A percentile compares a stretch with the other conserved stretches of the same genome.
phyloP scores from a whole-genome alignment of 129 eudicot genomes.

The Silybum marianum region DNA sequence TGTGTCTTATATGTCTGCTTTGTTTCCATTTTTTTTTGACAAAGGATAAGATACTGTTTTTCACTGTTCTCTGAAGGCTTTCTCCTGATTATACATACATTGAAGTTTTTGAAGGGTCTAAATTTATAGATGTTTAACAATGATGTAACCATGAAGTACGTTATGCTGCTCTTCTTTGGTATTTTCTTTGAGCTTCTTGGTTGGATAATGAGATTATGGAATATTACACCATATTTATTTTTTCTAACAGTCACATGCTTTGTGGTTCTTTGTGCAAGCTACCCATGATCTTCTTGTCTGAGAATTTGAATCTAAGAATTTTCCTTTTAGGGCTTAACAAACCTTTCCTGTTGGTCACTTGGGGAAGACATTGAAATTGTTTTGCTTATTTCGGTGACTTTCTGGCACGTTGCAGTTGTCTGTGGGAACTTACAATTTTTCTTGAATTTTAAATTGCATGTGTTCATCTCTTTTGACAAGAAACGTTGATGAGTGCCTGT shows the following conservation, averaged over 20 bases:
- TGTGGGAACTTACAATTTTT: background rate
- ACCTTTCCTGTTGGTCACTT: background rate
- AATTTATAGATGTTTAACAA: background rate
- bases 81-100: background rate
- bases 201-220: background rate
- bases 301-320: background rate
- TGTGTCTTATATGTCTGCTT: background rate
- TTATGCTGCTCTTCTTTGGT: background rate
- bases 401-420: background rate
- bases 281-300: background rate
- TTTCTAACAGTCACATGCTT: background rate
- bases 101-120: background rate
- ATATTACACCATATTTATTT: background rate
- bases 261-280: background rate
- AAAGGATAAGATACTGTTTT: background rate
- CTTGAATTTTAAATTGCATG: background rate
- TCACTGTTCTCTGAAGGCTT: background rate
- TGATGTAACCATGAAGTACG: background rate
- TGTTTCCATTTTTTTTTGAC: background rate
- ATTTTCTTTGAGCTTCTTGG: background rate
- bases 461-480: slow-evolving; percentile 4
- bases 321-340: background rate
- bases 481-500: slow-evolving; percentile 10
- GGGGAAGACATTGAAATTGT: background rate
- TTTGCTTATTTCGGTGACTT: slow-evolving; percentile 3